phyloP scores from a whole-genome alignment of 805 yeast species.

The Myxozyma vanderwaltii region DNA sequence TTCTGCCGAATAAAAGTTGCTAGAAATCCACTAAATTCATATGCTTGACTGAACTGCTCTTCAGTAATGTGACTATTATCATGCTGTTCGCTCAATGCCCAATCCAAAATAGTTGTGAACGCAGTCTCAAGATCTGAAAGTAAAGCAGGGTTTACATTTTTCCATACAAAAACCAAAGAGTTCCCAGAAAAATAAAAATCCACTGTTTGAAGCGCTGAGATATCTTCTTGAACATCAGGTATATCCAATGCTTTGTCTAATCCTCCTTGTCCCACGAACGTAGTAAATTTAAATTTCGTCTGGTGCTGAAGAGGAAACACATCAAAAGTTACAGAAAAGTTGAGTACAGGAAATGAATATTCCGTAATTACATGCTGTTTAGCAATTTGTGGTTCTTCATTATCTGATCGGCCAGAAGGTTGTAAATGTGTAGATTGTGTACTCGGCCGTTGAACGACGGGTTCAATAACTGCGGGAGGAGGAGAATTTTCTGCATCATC shows the following conservation, averaged over 20 bases:
- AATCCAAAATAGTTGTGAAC: constrained; percentile 13
- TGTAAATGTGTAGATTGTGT: not conserved
- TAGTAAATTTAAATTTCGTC: constrained; percentile 17
- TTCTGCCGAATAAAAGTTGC: constrained; percentile 9
- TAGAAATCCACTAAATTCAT: constrained; percentile 20
- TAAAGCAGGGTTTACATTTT: not conserved
- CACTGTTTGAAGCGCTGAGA: not conserved
- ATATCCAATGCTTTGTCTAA: constrained; percentile 17
- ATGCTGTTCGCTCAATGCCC: constrained; percentile 30
- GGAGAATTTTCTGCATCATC: not conserved
- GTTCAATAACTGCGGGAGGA: not conserved
- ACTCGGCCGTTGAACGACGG: not conserved
- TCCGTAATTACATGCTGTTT: constrained; percentile 7
- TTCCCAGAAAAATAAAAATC: constrained; percentile 5
- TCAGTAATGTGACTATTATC: not conserved
- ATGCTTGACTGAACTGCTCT: constrained; percentile 15
- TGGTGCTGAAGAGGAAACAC: constrained; percentile 24
- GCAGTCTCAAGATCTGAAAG: constrained; percentile 20
- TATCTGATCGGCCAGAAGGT: not conserved
- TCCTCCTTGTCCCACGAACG: constrained; percentile 29
- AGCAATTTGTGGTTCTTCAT: not conserved
- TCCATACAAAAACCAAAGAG: constrained; percentile 13
- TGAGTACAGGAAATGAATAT: constrained; percentile 20
- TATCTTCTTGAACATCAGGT: not conserved
- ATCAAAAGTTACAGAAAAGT: constrained; percentile 31